phyloP scores from a whole-genome alignment of 169 alveolate genomes.

The Plasmodium fragile region DNA sequence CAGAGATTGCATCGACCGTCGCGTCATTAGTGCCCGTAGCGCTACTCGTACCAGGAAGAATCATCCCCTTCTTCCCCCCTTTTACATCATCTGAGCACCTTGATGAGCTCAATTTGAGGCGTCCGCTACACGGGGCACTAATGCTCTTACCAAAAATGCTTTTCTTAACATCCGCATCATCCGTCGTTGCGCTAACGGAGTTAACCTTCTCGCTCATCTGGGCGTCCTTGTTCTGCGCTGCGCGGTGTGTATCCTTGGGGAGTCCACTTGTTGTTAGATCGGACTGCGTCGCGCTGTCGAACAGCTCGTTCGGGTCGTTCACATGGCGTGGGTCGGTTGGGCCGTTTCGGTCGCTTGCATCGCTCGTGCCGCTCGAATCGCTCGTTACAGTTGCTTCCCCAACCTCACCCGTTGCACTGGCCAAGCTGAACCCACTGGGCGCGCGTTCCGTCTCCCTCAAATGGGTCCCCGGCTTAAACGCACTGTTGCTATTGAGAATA shows the following conservation, averaged over 20 bases:
- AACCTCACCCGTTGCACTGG: not conserved
- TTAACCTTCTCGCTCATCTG: not conserved
- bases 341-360: no score
- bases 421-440: not conserved
- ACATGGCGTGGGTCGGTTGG: no score
- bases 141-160: not conserved
- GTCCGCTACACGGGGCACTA: not conserved
- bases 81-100: not conserved
- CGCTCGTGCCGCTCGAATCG: not conserved
- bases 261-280: not conserved
- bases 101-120: not conserved
- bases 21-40: not conserved
- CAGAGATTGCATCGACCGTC: no score
- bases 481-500: slow-evolving; percentile 36
- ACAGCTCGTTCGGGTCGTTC: not conserved
- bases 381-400: not conserved
- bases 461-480: not conserved
- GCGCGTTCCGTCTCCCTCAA: not conserved
- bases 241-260: not conserved
- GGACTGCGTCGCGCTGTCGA: not conserved
- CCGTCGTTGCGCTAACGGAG: not conserved
- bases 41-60: not conserved
- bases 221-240: not conserved
- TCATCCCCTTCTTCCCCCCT: not conserved
- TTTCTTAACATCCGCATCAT: not conserved